A percentile compares a stretch with the other conserved stretches of the same genome.
phyloP scores from a whole-genome alignment of 1,284 basidiomycete species.

The Ustilago vetiveriae region DNA sequence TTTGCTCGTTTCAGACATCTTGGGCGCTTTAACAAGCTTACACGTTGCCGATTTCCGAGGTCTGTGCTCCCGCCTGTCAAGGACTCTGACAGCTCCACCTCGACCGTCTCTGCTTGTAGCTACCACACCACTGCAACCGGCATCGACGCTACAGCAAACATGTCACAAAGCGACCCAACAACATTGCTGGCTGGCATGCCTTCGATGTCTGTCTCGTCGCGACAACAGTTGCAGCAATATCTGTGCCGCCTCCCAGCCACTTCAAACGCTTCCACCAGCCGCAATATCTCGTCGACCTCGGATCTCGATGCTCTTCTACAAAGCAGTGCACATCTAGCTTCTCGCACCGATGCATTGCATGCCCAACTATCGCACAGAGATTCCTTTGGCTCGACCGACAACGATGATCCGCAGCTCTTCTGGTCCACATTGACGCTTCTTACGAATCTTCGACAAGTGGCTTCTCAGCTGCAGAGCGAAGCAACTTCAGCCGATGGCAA shows the following conservation, averaged over 20 bases:
- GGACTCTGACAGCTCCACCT: not conserved
- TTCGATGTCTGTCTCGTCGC: constrained; percentile 12
- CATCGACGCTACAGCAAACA: not conserved
- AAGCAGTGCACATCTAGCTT: constrained; percentile 4
- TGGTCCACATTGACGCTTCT: constrained; percentile 28
- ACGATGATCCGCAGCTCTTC: constrained; percentile 31
- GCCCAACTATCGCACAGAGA: not conserved
- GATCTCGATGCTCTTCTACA: constrained; percentile 11
- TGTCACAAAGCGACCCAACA: not conserved
- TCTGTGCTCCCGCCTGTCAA: not conserved
- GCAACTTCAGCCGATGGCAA: not conserved
- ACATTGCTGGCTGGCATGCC: not conserved
- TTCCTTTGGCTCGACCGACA: not conserved
- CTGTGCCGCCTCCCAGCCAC: constrained; percentile 13
- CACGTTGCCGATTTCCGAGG: constrained; percentile 12
- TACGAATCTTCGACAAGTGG: constrained; percentile 24
- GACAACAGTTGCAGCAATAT: constrained; percentile 30
- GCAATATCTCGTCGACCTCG: not conserved
- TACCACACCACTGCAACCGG: not conserved
- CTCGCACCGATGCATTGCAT: constrained; percentile 15
- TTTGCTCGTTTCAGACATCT: too few relatives aligned
- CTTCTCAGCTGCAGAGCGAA: constrained; percentile 2
- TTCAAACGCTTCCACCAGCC: constrained; percentile 1
- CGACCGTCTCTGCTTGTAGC: not conserved
- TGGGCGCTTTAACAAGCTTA: too few relatives aligned